These are phyloP conservation scores for Blastocystis sp. DNA, from an alignment of 352 stramenopile genomes.

Conservation along the genomic window DNA sequence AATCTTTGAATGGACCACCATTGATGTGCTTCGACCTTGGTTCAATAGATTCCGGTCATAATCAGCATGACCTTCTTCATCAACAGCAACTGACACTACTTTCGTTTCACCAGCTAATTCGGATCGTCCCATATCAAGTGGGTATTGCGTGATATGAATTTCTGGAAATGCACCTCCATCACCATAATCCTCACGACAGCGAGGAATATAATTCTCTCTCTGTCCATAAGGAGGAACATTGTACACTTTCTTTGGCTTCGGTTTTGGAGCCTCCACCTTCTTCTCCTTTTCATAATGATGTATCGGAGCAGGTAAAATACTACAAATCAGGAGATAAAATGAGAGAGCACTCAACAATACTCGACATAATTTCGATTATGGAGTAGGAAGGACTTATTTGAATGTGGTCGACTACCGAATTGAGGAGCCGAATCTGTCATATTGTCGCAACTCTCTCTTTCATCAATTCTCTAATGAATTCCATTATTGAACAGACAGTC, in stretches of 20 bases:
- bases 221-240: slow-evolving; percentile 68
- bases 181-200: slow-evolving; percentile 82
- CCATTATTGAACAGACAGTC: too few relatives aligned
- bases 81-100: slow-evolving; percentile 86
- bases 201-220: slow-evolving; percentile 69
- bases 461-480: neutral
- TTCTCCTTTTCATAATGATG: slow-evolving; percentile 52
- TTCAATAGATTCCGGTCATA: slow-evolving; percentile 92
- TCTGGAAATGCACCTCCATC: slow-evolving; percentile 95
- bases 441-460: neutral
- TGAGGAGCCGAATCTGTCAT: neutral
- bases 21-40: slow-evolving; percentile 81
- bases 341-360: neutral
- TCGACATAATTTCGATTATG: neutral
- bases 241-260: slow-evolving; percentile 51
- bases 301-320: slow-evolving; percentile 44
- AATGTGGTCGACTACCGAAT: neutral
- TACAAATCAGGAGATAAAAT: neutral
- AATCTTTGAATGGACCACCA: slow-evolving; percentile 27
- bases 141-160: slow-evolving; percentile 95
- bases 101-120: slow-evolving; percentile 78
- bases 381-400: neutral
- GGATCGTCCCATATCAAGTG: slow-evolving; percentile 86
- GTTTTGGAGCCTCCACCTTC: slow-evolving; percentile 31
- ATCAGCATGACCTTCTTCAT: slow-evolving; percentile 82